phyloP scores from a whole-genome alignment of 495 filamentous ascomycete species.

The Lophiostoma macrostomum region DNA sequence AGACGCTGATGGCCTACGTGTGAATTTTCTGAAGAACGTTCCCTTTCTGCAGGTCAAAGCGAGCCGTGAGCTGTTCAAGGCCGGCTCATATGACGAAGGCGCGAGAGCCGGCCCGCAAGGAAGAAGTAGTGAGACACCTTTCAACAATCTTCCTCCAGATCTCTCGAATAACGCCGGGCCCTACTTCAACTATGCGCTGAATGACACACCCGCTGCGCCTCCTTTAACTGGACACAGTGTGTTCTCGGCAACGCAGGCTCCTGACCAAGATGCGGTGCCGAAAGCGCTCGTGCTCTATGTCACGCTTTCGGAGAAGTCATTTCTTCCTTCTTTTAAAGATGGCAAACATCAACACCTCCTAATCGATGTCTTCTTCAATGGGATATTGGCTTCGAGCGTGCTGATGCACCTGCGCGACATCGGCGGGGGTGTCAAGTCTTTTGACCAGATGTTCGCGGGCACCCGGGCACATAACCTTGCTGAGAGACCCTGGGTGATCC shows the following conservation, averaged over 20 bases:
- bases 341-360: conserved; percentile 34
- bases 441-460: conserved; percentile 40
- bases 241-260: too few species aligned
- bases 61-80: conserved; percentile 27
- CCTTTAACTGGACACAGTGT: background rate
- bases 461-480: conserved; percentile 33
- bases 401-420: conserved; percentile 14
- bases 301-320: conserved; percentile 30
- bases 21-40: conserved; percentile 21
- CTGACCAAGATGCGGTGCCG: background rate
- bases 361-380: conserved; percentile 49
- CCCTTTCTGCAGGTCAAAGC: conserved; percentile 33
- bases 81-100: background rate
- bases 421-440: background rate
- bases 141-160: too few species aligned
- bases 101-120: background rate
- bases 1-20: background rate
- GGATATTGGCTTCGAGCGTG: conserved; percentile 38
- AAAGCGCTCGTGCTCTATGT: conserved; percentile 36
- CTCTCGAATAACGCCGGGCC: too few species aligned
- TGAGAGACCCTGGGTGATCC: conserved; percentile 46
- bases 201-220: background rate
- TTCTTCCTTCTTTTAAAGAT: conserved; percentile 15
- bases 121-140: background rate
- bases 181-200: too few species aligned